Conservation (phyloP, 768 basidiomycete genomes). For the Suillus subaureus region DNA sequence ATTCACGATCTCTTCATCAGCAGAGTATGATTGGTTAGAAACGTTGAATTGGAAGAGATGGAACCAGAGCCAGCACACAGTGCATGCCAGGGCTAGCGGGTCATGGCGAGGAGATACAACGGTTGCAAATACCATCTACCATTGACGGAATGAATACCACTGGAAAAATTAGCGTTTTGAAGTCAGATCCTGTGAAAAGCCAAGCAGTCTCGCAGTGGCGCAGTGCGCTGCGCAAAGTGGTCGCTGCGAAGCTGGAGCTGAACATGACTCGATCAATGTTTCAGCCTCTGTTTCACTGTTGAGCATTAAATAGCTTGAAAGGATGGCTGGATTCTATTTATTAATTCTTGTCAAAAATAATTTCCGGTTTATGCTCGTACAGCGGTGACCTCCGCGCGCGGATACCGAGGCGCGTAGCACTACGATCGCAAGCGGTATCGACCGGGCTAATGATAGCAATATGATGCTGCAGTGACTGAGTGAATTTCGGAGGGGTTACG, state of each 20-base stretch:
- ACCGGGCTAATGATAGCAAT: no score
- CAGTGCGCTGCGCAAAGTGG: neutral
- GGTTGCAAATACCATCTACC: constrained; percentile 18
- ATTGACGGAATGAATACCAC: constrained; percentile 24
- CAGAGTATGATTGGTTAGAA: constrained; percentile 33
- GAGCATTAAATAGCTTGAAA: neutral
- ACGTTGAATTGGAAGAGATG: constrained; percentile 36
- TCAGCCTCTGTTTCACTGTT: neutral
- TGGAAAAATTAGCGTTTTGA: constrained; percentile 37
- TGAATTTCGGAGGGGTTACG: no score
- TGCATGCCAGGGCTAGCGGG: neutral
- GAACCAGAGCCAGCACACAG: constrained; percentile 32
- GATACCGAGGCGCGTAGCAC: no score
- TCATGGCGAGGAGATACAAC: constrained; percentile 5
- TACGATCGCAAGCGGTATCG: no score
- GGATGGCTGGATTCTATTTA: no score
- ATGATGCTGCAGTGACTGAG: no score
- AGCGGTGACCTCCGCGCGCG: no score
- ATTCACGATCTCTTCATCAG: constrained; percentile 35
- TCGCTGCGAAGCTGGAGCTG: neutral
- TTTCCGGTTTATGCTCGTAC: no score
- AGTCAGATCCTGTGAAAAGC: constrained; percentile 39
- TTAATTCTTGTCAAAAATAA: no score
- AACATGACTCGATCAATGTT: neutral
- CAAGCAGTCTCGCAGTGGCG: constrained; percentile 28